Conservation (phyloP, 1,284 basidiomycete species). For the Cutaneotrichosporon sp. region DNA sequence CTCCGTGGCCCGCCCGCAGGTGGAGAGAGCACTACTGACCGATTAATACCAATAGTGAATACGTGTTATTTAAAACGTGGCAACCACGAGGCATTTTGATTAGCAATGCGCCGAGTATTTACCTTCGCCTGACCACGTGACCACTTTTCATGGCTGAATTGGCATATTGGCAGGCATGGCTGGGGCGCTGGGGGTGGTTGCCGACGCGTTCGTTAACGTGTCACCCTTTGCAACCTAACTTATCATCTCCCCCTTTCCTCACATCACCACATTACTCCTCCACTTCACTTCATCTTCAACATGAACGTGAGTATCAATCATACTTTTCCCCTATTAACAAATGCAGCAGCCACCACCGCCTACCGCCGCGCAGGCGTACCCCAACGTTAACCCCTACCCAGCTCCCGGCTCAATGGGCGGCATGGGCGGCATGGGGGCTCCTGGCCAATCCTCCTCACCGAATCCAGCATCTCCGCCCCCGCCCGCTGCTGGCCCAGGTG, state of each 20-base stretch:
- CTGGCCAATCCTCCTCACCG: too few species aligned
- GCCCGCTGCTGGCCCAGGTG: constrained; percentile 41
- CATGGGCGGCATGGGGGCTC: too few species aligned
- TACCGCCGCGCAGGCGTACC: constrained; percentile 12
- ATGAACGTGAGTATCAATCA: constrained; percentile 6
- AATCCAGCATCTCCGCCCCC: constrained; percentile 6
- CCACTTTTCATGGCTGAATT: too few species aligned
- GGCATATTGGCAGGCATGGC: too few species aligned
- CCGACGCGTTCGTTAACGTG: background rate
- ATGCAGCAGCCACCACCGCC: constrained; percentile 5
- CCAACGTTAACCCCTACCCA: constrained; percentile 22
- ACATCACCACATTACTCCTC: background rate
- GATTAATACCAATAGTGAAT: too few species aligned
- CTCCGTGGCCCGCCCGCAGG: too few species aligned
- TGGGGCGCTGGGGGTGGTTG: too few species aligned
- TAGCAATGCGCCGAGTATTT: too few species aligned
- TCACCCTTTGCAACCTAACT: background rate
- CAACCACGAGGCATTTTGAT: too few species aligned
- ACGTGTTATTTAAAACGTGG: too few species aligned
- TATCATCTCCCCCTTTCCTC: background rate
- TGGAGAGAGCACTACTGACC: too few species aligned
- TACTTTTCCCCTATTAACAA: background rate
- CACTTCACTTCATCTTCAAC: background rate
- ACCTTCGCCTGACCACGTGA: too few species aligned
- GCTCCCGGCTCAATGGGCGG: constrained; percentile 7